Conservation (phyloP, 257 asterid genomes). For the Nicotiana obtusifolia region DNA sequence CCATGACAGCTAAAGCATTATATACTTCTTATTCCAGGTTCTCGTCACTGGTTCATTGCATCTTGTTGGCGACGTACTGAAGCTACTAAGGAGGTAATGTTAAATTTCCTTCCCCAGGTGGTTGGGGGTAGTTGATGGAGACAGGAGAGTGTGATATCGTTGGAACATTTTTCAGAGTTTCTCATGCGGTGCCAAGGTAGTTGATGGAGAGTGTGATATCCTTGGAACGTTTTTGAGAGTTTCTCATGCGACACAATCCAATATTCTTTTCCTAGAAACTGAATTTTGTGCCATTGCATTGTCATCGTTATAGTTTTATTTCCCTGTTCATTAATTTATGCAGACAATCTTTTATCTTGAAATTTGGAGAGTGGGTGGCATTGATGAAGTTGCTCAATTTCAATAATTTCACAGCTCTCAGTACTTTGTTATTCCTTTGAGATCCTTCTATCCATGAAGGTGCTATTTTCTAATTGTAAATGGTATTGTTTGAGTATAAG, state of each 20-base stretch:
- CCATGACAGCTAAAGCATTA: not conserved
- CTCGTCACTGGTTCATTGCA: constrained; percentile 93
- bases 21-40: constrained; percentile 40
- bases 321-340: not conserved
- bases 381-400: not conserved
- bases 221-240: not conserved
- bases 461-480: not conserved
- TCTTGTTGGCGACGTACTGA: constrained; percentile 84
- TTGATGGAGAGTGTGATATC: not conserved
- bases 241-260: not conserved
- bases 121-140: not conserved
- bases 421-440: not conserved
- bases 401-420: not conserved
- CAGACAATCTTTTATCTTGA: not conserved
- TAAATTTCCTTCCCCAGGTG: not conserved
- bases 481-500: not conserved
- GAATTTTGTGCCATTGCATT: not conserved
- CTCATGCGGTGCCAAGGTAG: too few species aligned
- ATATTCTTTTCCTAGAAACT: not conserved
- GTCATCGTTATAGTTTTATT: not conserved
- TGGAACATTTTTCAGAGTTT: too few species aligned
- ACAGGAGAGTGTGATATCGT: too few species aligned
- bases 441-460: not conserved
- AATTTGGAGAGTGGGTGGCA: not conserved
- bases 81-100: constrained; percentile 52